Evolutionary conservation across 345 rosid species (phyloP).

Genomic region (Euphorbia pulcherrima): DNA sequence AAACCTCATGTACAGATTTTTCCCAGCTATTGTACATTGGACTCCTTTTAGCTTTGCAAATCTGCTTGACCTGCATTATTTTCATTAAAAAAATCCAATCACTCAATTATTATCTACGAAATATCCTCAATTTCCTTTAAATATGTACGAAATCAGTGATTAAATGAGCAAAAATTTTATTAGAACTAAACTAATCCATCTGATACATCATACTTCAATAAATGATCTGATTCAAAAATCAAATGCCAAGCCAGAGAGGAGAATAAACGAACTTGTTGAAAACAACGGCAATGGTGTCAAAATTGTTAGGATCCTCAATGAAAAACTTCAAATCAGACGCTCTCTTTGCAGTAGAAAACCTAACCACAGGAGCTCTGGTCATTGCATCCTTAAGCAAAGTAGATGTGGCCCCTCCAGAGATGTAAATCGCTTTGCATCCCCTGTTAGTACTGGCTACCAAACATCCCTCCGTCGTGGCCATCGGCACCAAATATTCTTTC

Average conservation of each 20-base stretch:
- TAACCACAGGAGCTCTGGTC: conserved; percentile 83
- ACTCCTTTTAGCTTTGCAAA: conserved; percentile 64
- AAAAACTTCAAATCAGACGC: conserved; percentile 76
- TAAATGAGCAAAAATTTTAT: neutral
- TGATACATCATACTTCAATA: no score
- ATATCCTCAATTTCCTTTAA: no score
- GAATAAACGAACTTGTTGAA: conserved; percentile 76
- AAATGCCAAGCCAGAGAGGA: no score
- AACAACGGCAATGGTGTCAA: conserved; percentile 58
- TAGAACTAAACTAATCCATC: no score
- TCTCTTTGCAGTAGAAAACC: conserved; percentile 52
- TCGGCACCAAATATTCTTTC: conserved; percentile 73
- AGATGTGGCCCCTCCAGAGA: conserved; percentile 70
- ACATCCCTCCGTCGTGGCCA: conserved; percentile 98
- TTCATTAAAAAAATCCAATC: no score
- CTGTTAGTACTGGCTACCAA: conserved; percentile 88
- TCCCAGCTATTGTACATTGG: conserved; percentile 68
- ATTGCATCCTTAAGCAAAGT: conserved; percentile 62
- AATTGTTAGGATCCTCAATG: conserved; percentile 62
- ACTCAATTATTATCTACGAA: no score
- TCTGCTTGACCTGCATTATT: conserved; percentile 83
- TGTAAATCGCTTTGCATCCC: conserved; percentile 79
- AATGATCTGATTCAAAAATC: no score
- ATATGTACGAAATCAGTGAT: neutral
- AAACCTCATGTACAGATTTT: conserved; percentile 73